These are phyloP conservation scores for Odontarrhena argentea DNA, from an alignment of 345 rosid genomes.

Conservation along the genomic window DNA sequence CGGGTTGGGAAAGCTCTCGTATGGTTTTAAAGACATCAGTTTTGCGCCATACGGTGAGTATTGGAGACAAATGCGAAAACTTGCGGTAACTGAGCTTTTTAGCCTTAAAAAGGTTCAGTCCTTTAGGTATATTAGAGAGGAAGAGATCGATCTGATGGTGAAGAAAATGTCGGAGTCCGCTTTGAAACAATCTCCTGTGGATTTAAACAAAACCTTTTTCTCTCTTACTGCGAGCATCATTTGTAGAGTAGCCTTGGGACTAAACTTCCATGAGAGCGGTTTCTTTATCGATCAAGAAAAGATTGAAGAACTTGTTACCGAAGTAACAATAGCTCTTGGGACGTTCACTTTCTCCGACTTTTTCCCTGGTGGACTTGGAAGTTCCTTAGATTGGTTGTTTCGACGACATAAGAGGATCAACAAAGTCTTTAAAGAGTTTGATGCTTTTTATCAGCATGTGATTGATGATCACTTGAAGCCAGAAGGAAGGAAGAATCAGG, in stretches of 20 bases:
- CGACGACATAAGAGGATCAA: constrained; percentile 33
- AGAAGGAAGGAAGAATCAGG: constrained; percentile 4
- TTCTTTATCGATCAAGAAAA: constrained; percentile 17
- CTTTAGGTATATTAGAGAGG: constrained; percentile 43
- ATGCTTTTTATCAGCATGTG: constrained; percentile 38
- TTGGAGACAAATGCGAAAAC: constrained; percentile 49
- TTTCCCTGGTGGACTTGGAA: constrained; percentile 45
- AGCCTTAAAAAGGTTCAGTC: constrained; percentile 39
- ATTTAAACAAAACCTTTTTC: constrained; percentile 39
- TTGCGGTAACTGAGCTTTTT: constrained; percentile 46
- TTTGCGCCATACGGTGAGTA: constrained; percentile 42
- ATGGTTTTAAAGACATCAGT: constrained; percentile 43
- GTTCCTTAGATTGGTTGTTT: constrained; percentile 44
- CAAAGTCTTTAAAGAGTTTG: constrained; percentile 42
- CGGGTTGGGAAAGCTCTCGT: constrained; percentile 43
- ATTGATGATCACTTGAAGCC: constrained; percentile 38
- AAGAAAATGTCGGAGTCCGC: constrained; percentile 16
- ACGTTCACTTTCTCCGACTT: constrained; percentile 29
- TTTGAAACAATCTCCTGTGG: constrained; percentile 18
- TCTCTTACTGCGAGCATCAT: constrained; percentile 31
- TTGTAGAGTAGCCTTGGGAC: constrained; percentile 50
- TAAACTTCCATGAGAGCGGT: constrained; percentile 5
- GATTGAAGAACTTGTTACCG: constrained; percentile 17
- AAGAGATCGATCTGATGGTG: constrained; percentile 44
- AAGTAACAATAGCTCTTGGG: neutral